phyloP scores from a whole-genome alignment of 148 eudicot genomes.

The Salicornia ramosissima region DNA sequence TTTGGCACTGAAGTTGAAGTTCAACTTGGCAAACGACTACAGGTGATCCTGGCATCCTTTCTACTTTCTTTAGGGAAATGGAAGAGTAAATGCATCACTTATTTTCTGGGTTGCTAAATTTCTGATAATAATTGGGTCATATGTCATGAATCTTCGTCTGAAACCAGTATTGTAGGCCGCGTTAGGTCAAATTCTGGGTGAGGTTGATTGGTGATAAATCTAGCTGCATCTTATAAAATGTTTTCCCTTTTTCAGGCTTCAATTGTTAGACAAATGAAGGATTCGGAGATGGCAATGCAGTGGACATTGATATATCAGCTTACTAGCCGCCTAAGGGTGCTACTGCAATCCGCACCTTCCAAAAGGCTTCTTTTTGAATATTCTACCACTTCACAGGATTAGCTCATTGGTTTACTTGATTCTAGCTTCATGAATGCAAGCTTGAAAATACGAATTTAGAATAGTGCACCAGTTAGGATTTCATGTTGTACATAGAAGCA shows the following conservation, averaged over 20 bases:
- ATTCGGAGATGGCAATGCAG: slow-evolving; percentile 98
- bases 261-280: slow-evolving; percentile 94
- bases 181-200: neutral
- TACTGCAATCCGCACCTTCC: slow-evolving; percentile 88
- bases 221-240: slow-evolving; percentile 1
- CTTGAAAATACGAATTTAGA: neutral
- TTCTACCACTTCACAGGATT: slow-evolving; percentile 87
- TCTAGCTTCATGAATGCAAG: slow-evolving; percentile 7
- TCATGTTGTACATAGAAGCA: slow-evolving; percentile 13
- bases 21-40: slow-evolving; percentile 97
- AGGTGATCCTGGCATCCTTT: slow-evolving; percentile 43
- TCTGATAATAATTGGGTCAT: neutral
- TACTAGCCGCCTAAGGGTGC: slow-evolving; percentile 89
- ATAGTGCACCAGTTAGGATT: neutral
- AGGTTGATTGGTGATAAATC: neutral
- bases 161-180: neutral
- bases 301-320: slow-evolving; percentile 99
- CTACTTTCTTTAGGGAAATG: neutral
- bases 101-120: neutral
- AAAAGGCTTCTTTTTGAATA: slow-evolving; percentile 92
- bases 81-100: neutral
- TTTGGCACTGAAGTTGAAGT: slow-evolving; percentile 98
- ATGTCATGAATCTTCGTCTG: neutral
- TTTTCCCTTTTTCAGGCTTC: slow-evolving; percentile 62
- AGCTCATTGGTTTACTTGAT: slow-evolving; percentile 14